Conservation (phyloP, 306 rosid species). For the Elaeagnus macrophylla region DNA sequence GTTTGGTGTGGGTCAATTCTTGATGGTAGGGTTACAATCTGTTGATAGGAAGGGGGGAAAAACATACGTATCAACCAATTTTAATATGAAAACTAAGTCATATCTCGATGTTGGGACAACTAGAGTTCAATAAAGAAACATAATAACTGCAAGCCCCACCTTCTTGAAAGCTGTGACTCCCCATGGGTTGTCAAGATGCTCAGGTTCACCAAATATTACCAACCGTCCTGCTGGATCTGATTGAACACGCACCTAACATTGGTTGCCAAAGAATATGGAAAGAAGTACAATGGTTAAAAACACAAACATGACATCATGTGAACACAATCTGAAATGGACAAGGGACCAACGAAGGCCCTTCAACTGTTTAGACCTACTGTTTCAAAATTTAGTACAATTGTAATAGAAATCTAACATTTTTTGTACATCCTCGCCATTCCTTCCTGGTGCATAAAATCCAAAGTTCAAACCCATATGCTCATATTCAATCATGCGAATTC, state of each 20-base stretch:
- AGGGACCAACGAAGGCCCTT: too few species aligned
- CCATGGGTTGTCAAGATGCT: slow-evolving; percentile 88
- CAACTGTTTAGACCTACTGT: too few species aligned
- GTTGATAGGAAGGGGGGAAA: slow-evolving; percentile 7
- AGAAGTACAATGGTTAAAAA: neutral
- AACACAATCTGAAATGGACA: too few species aligned
- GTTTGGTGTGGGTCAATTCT: slow-evolving; percentile 97
- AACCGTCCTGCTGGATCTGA: slow-evolving; percentile 93
- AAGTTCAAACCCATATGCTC: too few species aligned
- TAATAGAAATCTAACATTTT: too few species aligned
- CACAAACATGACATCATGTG: neutral
- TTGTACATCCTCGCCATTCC: too few species aligned
- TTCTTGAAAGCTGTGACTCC: slow-evolving; percentile 96
- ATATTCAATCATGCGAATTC: slow-evolving; percentile 8
- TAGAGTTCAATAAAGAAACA: too few species aligned
- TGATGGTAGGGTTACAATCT: slow-evolving; percentile 83
- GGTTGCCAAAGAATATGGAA: slow-evolving; percentile 5
- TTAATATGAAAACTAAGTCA: too few species aligned
- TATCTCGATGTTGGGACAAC: too few species aligned
- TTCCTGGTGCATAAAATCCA: too few species aligned
- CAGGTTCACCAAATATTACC: slow-evolving; percentile 96
- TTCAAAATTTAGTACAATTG: too few species aligned
- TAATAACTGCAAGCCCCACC: slow-evolving; percentile 20
- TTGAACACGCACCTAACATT: slow-evolving; percentile 81
- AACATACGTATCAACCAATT: too few species aligned